Base-by-base conservation (phyloP, 2,329 filamentous ascomycete species). In the Hypoxylon sp. region DNA sequence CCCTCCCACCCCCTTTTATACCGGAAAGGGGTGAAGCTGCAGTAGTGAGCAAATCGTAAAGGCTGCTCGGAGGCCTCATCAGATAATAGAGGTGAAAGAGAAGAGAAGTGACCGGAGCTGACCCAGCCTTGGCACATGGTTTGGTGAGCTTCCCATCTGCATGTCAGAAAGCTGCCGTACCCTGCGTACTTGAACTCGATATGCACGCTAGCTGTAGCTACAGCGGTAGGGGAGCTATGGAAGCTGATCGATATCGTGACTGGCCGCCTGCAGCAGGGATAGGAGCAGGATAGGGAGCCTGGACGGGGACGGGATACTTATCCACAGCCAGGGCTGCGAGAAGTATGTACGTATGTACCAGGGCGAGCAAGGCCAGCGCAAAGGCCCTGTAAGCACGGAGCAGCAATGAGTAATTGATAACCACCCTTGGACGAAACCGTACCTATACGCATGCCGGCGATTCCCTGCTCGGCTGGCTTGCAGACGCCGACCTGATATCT, bases 141-240 rank as follows among this genome's bases (percentile, higher is more conserved):
- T 42, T 48, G 56, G 58, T 17, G 29, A 55, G 54, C 52, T 59
- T n/a, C 58, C 48, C 31, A 24, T 43, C 61, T 33, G 52, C 61
- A 58, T 58, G 33, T n/a, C n/a, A 53, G 33, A 54, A 46, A 48
- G 48, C 53, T 63, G 52, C 58, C 55, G 48, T 64, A 48, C 48
- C 54, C n/a, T n/a, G n/a, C n/a, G n/a, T n/a, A n/a, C n/a, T 63
- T 46, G 29, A 35, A 55, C 50, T 56, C 41, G 45, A 56, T 60
- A 62, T 55, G 59, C 51, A 58, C 24, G 48, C n/a, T 54, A 64
- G 58, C 48, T 64, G 43, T 58, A 59, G 55, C 58, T 50, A 41
- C 33, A 45, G 41, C 40, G 21, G 27, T 33, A 54, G 47, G 26
- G 21, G 26, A 56, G 47, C 50, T 54, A 56, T 58, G 46, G 31